Evolutionary conservation across 2,329 filamentous ascomycete species (phyloP).

Genomic region (Botrytis tulipae): DNA sequence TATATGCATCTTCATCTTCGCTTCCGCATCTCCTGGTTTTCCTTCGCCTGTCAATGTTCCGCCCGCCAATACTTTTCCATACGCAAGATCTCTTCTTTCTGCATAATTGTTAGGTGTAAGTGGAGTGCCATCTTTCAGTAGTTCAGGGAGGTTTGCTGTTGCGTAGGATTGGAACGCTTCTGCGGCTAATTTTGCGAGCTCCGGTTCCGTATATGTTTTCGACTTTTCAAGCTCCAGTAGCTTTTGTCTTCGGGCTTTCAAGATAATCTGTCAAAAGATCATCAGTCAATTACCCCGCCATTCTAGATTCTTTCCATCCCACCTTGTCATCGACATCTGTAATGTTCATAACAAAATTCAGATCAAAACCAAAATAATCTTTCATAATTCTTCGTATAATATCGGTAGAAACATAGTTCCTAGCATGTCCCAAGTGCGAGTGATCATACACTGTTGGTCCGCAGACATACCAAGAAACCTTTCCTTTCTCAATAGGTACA

Average conservation of each 20-base stretch:
- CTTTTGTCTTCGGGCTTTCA: conserved; percentile 70
- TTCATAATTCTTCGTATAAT: conserved; percentile 66
- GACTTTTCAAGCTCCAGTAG: conserved; percentile 76
- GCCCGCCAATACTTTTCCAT: conserved; percentile 54
- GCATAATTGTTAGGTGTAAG: conserved; percentile 53
- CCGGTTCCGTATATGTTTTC: conserved; percentile 55
- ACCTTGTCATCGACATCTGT: conserved; percentile 66
- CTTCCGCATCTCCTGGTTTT: conserved; percentile 57
- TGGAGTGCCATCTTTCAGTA: conserved; percentile 44
- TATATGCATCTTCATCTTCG: conserved; percentile 73
- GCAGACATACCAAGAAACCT: conserved; percentile 66
- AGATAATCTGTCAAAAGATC: conserved; percentile 16
- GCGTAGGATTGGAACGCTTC: conserved; percentile 57
- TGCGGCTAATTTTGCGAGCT: conserved; percentile 49
- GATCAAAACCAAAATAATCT: conserved; percentile 66
- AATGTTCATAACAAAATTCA: conserved; percentile 72
- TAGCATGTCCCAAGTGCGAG: conserved; percentile 63
- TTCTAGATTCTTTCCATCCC: not conserved
- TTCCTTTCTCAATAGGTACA: conserved; percentile 25
- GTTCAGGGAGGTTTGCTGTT: conserved; percentile 52
- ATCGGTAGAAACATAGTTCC: conserved; percentile 73
- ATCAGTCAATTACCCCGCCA: conserved; percentile 15
- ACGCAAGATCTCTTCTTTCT: conserved; percentile 50
- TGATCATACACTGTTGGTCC: conserved; percentile 70
- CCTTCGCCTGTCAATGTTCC: conserved; percentile 56